phyloP scores from a whole-genome alignment of 805 yeast species.

The Yarrowia divulgata region DNA sequence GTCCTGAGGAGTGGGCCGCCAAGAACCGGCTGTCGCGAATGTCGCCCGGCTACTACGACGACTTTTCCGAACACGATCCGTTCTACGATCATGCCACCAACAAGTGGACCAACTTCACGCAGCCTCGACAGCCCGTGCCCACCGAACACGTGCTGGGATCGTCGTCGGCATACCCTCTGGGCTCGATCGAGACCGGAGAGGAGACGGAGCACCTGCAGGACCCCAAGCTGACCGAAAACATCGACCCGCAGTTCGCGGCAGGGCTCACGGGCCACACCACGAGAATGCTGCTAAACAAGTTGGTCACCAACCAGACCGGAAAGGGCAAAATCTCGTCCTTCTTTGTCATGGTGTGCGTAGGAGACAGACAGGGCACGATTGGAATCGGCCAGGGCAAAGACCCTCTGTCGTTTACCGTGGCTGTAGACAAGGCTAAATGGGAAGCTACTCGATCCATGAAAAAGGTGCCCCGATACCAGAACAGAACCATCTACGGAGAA shows the following conservation, averaged over 20 bases:
- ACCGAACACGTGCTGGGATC: constrained; percentile 60
- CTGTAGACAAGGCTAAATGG: constrained; percentile 87
- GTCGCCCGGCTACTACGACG: constrained; percentile 75
- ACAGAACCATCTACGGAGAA: constrained; percentile 88
- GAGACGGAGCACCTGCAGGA: neutral
- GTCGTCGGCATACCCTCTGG: constrained; percentile 18
- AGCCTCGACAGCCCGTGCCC: constrained; percentile 67
- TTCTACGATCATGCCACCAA: constrained; percentile 71
- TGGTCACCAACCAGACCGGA: constrained; percentile 89
- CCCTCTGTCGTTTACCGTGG: constrained; percentile 70
- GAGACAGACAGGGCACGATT: constrained; percentile 91
- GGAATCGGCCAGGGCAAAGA: constrained; percentile 97
- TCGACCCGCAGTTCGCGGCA: neutral
- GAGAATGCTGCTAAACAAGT: constrained; percentile 59
- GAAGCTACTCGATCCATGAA: constrained; percentile 86
- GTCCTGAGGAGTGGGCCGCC: constrained; percentile 65
- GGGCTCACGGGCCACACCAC: constrained; percentile 48
- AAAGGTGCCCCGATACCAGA: constrained; percentile 84
- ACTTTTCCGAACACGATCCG: constrained; percentile 72
- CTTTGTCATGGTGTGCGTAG: constrained; percentile 87
- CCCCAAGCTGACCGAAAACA: constrained; percentile 13
- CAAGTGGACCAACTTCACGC: constrained; percentile 56
- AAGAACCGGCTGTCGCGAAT: constrained; percentile 58
- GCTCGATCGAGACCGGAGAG: constrained; percentile 20
- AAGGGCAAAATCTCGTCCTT: constrained; percentile 87